A percentile compares a stretch with the other conserved stretches of the same genome.
Conservation (phyloP, 1,139 yeast genomes). For the Lizanozyma gosingica region DNA sequence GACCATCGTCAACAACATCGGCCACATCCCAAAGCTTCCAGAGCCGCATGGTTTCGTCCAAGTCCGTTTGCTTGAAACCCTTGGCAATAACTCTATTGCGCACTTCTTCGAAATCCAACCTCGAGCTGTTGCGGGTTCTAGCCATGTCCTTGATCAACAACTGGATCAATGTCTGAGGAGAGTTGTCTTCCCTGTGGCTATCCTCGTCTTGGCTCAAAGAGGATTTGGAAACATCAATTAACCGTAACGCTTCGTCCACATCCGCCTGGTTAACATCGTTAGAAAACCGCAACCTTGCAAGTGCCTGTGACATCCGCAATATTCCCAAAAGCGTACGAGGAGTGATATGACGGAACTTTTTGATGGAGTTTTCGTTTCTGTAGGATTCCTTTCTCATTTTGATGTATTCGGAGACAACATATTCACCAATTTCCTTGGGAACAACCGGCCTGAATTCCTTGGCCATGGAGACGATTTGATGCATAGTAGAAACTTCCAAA, state of each 20-base stretch:
- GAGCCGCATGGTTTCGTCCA: constrained; percentile 66
- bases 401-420: constrained; percentile 80
- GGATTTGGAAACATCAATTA: constrained; percentile 77
- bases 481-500: constrained; percentile 66
- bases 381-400: constrained; percentile 89
- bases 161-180: constrained; percentile 50
- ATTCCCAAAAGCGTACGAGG: constrained; percentile 93
- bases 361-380: constrained; percentile 64
- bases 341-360: constrained; percentile 83
- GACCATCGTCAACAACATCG: constrained; percentile 66
- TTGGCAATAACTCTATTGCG: constrained; percentile 67
- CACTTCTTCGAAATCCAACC: constrained; percentile 35
- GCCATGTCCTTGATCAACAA: constrained; percentile 43
- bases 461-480: constrained; percentile 86
- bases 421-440: constrained; percentile 80
- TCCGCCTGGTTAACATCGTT: constrained; percentile 65
- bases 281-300: constrained; percentile 82
- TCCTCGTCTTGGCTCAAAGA: constrained; percentile 56
- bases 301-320: constrained; percentile 87
- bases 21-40: constrained; percentile 68
- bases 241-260: constrained; percentile 91
- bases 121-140: constrained; percentile 29
- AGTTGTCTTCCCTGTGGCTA: constrained; percentile 40
- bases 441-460: constrained; percentile 80
- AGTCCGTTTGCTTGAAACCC: constrained; percentile 77